Conservation (phyloP, 345 rosid species). For the Euphorbia lathyris region DNA sequence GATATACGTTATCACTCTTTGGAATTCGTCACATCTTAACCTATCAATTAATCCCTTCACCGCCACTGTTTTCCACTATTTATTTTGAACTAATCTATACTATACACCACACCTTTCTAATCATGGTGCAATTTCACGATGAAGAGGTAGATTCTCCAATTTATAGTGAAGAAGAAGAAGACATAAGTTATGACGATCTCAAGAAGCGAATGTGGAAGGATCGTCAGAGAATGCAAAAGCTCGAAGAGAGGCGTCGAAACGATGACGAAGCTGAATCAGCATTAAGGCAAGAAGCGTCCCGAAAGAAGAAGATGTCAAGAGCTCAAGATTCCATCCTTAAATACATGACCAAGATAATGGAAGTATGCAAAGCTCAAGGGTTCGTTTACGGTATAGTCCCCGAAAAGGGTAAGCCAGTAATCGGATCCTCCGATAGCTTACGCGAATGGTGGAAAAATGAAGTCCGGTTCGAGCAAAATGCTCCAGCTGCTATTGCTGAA, state of each 20-base stretch:
- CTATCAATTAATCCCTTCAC: too few relatives aligned
- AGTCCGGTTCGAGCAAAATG: slow-evolving; percentile 50
- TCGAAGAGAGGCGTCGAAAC: slow-evolving; percentile 24
- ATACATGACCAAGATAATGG: slow-evolving; percentile 77
- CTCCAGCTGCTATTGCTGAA: slow-evolving; percentile 41
- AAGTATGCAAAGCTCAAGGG: slow-evolving; percentile 57
- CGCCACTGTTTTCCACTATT: too few relatives aligned
- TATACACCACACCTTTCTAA: not conserved
- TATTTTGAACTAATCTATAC: too few relatives aligned
- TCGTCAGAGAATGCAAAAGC: slow-evolving; percentile 41
- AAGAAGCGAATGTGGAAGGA: slow-evolving; percentile 69
- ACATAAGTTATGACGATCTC: slow-evolving; percentile 49
- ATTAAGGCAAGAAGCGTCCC: slow-evolving; percentile 32
- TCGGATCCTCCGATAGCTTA: slow-evolving; percentile 63
- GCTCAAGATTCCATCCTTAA: slow-evolving; percentile 68
- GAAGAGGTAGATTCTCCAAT: not conserved
- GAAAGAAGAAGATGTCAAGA: slow-evolving; percentile 50
- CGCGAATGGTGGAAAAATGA: slow-evolving; percentile 71
- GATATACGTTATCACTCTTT: too few relatives aligned
- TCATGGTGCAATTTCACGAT: slow-evolving; percentile 9
- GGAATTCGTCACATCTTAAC: too few relatives aligned
- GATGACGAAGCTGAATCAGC: slow-evolving; percentile 16
- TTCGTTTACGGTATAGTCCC: slow-evolving; percentile 73
- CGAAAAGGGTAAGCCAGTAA: slow-evolving; percentile 65
- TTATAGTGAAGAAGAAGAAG: slow-evolving; percentile 14